Evolutionary conservation across 306 rosid species (phyloP), one percentile per base, ranked within the genome.

Genomic region (Castanea mollissima): DNA sequence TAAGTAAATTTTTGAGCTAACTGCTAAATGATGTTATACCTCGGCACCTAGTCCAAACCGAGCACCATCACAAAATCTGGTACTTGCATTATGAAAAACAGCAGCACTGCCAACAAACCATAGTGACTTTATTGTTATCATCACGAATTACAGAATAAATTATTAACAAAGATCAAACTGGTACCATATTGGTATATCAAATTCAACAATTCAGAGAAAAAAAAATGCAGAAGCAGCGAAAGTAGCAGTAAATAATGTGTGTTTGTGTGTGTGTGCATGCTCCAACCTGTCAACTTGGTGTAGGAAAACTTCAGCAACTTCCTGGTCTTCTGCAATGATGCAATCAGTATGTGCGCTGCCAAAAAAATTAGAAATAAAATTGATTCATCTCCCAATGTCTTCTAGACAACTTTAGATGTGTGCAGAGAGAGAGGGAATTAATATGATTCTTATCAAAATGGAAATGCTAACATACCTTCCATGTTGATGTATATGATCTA

Each of bases 31-130:
- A 27, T 31, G 77, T 20, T 74, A 52, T 89, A 93, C 99, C 99
- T 95, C 99, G 12, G 99, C 99, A 25, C 99, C 99, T 5, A 95
- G 86, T 83, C 99, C 99, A 75, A 95, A 95, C 86, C 98, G 92
- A 52, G 98, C 92, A 29, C 99, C 99, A 55, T 95, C 99, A 70
- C 98, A 86, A 80, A 95, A 95, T 80, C 99, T 87, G 72, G 99
- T 89, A 84, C 99, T 95, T 70, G 99, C 99, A 83, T 95, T 95
- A 88, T 93, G 98, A 70, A 93, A 91, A 79, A 95, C 96, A 79
- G 97, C 99, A 87, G 99, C 99, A 89, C 99, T 95, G 88, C 89
- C 56, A 85, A 74, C 6, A 71, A 72, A 31, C 21, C 60, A 23
- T 41, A 55, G 44, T 58, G 18, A 27, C 4, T 25, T 12, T 7